Base-by-base conservation (phyloP, 768 basidiomycete genomes). In the Infundibulicybe gibba region DNA sequence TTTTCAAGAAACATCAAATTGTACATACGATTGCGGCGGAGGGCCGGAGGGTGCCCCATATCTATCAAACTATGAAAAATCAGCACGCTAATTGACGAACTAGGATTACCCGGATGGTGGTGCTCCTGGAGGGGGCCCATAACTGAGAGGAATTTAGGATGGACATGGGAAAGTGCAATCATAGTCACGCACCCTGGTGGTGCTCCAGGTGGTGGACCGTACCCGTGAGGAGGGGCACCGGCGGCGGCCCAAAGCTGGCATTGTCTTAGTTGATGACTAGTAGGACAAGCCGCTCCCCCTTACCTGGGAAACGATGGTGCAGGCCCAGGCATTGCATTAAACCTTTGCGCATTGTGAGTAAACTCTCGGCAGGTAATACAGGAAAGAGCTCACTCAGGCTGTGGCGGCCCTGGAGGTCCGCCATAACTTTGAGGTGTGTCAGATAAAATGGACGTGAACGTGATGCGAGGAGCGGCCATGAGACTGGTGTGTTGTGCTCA, bases 211-310 rank as follows among this genome's bases (percentile, higher is more conserved):
- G 61, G 56, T 4, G 49, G 39, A 8, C 51, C 48, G 41, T 58
- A 68, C 57, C 66, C 63, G 44, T 61, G 57, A 17, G 64, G 63
- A 15, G 68, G 64, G 6, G 67, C 66, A 14, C 67, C 19, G 69
- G 54, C 37, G 67, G 66, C 21, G 66, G 50, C 1, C 49, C 61
- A 48, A 67, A 70, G 20, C 65, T 65, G 21, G 35, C 25, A 8
- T 25, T 25, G 4, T 3, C 25, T 25, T 25, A 8, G 25, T 25
- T 25, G 8, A 25, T 25, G 14, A 49, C 19, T 6, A 33, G 30
- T 41, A 25, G 14, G 15, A 43, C 31, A 43, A 32, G 34, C 33
- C 20, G 17, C 35, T 8, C 4, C 19, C 6, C 19, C 9, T 20
- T n/a, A 10, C 4, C 17, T 35, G n/a, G 9, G 12, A 9, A 13